A percentile compares a stretch with the other conserved stretches of the same genome.
phyloP scores from a whole-genome alignment of 345 rosid genomes.

The Hibiscus tridactylites region DNA sequence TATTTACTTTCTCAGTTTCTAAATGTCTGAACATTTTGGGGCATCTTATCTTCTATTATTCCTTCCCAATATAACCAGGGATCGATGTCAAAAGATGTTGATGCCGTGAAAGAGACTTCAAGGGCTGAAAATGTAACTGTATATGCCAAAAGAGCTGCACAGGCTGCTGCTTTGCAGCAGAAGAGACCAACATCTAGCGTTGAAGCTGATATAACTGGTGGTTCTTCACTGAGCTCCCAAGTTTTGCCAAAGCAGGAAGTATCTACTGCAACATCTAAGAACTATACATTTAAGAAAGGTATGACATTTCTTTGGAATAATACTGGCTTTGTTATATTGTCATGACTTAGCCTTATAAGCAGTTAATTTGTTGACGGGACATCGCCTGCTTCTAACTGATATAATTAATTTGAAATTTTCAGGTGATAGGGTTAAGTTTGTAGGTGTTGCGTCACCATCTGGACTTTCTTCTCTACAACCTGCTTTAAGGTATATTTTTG shows the following conservation, averaged over 20 bases:
- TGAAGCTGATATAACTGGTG: background rate
- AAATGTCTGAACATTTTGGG: background rate
- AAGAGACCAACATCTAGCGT: background rate
- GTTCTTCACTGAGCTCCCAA: background rate
- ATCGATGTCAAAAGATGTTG: background rate
- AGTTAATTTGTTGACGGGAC: slow-evolving; percentile 10
- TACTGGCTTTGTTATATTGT: slow-evolving; percentile 4
- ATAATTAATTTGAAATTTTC: background rate
- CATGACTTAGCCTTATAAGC: background rate
- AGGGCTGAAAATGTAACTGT: background rate
- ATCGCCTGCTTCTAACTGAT: slow-evolving; percentile 1
- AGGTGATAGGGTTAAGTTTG: background rate
- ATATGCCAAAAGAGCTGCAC: background rate
- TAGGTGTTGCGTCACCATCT: background rate
- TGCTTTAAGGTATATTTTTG: slow-evolving; percentile 1
- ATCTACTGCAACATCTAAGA: background rate
- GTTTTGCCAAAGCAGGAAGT: background rate
- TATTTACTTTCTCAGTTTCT: background rate
- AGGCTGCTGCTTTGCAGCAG: background rate
- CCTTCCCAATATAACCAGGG: background rate
- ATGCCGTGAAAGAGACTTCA: background rate
- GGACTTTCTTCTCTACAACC: background rate
- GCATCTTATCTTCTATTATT: background rate
- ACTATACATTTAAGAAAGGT: background rate
- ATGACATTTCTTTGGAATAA: background rate